Percentiles rank a stretch among this genome's conserved stretches.
These are phyloP conservation scores for Xylogone sp. DNA, from an alignment of 2,329 filamentous ascomycete genomes.

Conservation along the genomic window DNA sequence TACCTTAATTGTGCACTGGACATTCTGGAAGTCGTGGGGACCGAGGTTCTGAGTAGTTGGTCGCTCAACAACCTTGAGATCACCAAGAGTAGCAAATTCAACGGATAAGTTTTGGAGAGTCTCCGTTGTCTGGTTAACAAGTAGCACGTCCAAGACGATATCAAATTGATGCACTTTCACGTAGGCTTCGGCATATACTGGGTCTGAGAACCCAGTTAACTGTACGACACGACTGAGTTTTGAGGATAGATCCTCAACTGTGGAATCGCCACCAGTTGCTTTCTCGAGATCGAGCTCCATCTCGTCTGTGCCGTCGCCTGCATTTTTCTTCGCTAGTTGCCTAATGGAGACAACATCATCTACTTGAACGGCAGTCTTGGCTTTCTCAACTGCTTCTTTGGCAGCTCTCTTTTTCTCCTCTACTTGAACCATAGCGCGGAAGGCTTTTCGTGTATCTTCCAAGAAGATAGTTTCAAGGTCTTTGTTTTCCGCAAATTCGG, in stretches of 20 bases:
- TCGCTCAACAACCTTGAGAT: constrained; percentile 95
- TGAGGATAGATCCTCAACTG: constrained; percentile 80
- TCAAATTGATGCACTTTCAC: constrained; percentile 99
- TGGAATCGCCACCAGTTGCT: constrained; percentile 85
- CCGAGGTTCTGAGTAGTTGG: constrained; percentile 95
- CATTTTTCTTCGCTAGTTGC: constrained; percentile 89
- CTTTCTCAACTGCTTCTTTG: constrained; percentile 87
- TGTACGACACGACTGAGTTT: constrained; percentile 97
- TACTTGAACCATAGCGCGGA: constrained; percentile 93
- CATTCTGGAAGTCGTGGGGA: constrained; percentile 95
- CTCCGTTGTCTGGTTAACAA: constrained; percentile 96
- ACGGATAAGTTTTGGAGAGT: constrained; percentile 96
- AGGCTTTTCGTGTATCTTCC: constrained; percentile 91
- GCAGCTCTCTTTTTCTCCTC: constrained; percentile 98
- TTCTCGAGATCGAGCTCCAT: constrained; percentile 88
- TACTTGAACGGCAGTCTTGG: constrained; percentile 90
- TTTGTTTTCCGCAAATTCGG: constrained; percentile 85
- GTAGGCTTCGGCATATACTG: constrained; percentile 98
- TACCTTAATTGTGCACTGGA: constrained; percentile 98
- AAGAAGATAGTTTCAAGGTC: constrained; percentile 90
- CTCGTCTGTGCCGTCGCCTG: constrained; percentile 75
- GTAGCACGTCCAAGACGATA: constrained; percentile 90
- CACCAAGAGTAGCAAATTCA: constrained; percentile 96
- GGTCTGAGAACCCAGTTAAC: constrained; percentile 95
- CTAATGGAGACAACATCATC: constrained; percentile 93